Conservation (phyloP, 257 asterid genomes). For the Knoxia roxburghii region DNA sequence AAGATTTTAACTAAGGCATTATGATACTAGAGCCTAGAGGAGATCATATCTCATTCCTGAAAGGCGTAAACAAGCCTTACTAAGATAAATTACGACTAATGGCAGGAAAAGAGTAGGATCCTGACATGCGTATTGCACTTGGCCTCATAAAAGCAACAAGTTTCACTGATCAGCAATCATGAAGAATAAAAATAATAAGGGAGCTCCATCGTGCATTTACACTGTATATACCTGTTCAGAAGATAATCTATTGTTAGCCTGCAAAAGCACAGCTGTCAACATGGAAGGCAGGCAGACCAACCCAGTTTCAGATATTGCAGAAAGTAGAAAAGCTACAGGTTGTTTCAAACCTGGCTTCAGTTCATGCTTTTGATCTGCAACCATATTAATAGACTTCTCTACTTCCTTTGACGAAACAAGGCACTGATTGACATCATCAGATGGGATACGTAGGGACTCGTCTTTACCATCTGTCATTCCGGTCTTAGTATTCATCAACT, state of each 20-base stretch:
- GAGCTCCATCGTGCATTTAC: background rate
- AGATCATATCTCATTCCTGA: background rate
- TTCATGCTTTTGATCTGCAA: slow-evolving; percentile 36
- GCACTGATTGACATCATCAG: slow-evolving; percentile 32
- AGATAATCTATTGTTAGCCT: slow-evolving; percentile 80
- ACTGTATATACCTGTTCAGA: slow-evolving; percentile 69
- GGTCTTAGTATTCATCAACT: slow-evolving; percentile 20
- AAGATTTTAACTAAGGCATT: background rate
- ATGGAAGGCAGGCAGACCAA: slow-evolving; percentile 96
- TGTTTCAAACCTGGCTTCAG: slow-evolving; percentile 42
- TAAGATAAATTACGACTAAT: background rate
- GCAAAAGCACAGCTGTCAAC: slow-evolving; percentile 91
- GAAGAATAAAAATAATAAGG: background rate
- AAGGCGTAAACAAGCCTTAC: background rate
- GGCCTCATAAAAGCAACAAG: background rate
- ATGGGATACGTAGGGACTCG: slow-evolving; percentile 26
- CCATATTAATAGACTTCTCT: slow-evolving; percentile 27
- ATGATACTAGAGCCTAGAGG: background rate
- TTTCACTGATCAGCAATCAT: background rate
- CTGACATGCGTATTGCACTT: background rate
- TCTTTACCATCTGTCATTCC: slow-evolving; percentile 26
- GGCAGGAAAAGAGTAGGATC: background rate
- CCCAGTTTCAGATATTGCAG: slow-evolving; percentile 92
- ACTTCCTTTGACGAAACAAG: slow-evolving; percentile 39
- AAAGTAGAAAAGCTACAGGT: slow-evolving; percentile 66